Conservation (phyloP, 2,329 filamentous ascomycete species). For the Davidsoniella virescens region DNA sequence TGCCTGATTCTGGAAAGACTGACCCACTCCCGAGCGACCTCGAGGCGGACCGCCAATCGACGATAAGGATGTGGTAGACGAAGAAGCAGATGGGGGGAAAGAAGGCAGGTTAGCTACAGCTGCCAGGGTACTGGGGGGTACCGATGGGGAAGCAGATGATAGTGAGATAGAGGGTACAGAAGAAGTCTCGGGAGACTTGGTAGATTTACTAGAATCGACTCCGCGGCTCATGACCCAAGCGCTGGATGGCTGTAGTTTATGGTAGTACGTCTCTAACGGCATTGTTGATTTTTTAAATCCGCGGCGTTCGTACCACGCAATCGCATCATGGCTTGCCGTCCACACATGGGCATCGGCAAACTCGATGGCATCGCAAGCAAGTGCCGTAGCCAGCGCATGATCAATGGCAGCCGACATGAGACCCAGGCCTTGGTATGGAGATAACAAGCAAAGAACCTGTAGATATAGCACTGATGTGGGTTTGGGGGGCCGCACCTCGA, state of each 20-base stretch:
- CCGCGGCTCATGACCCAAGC: constrained; percentile 42
- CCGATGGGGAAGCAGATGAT: constrained; percentile 9
- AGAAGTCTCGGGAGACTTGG: constrained; percentile 4
- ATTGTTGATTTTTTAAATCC: constrained; percentile 36
- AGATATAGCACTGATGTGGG: constrained; percentile 40
- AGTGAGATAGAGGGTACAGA: constrained; percentile 11
- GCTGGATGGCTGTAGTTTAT: constrained; percentile 42
- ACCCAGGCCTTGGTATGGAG: constrained; percentile 45
- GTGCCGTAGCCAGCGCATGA: constrained; percentile 28
- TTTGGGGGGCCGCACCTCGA: constrained; percentile 32
- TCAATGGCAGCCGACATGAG: constrained; percentile 41
- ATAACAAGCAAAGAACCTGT: constrained; percentile 45
- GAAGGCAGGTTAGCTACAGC: constrained; percentile 1
- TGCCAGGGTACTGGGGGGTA: constrained; percentile 12
- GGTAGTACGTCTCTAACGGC: constrained; percentile 43
- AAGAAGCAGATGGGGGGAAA: constrained; percentile 18
- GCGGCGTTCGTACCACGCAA: constrained; percentile 44
- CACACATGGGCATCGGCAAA: constrained; percentile 50
- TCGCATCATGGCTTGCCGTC: constrained; percentile 47
- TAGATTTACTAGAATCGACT: constrained; percentile 19
- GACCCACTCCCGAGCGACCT: constrained; percentile 18
- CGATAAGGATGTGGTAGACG: constrained; percentile 19
- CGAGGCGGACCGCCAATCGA: constrained; percentile 15
- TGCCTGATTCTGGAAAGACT: constrained; percentile 42
- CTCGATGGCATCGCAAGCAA: constrained; percentile 23